Evolutionary conservation across 2,329 filamentous ascomycete species (phyloP).

Genomic region (Fusarium sp.): DNA sequence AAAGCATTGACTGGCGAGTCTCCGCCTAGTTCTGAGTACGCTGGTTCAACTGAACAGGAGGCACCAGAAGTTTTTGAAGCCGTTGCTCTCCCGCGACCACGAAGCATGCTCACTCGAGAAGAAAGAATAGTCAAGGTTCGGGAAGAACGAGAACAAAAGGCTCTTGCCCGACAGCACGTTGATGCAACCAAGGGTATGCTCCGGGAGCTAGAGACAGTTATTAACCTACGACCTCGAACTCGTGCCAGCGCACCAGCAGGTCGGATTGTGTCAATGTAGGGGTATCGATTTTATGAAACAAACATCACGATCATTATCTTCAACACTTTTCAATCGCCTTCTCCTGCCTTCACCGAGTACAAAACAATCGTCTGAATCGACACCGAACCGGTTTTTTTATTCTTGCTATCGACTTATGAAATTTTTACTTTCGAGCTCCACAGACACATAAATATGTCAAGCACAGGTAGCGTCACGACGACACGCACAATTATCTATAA

Average conservation of each 20-base stretch:
- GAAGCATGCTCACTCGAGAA: slow-evolving; percentile 79
- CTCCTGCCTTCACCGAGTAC: background rate
- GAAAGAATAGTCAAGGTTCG: slow-evolving; percentile 89
- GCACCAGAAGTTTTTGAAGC: slow-evolving; percentile 90
- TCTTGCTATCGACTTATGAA: slow-evolving; percentile 26
- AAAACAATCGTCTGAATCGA: slow-evolving; percentile 6
- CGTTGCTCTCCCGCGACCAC: slow-evolving; percentile 76
- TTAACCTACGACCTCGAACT: slow-evolving; percentile 63
- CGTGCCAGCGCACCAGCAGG: slow-evolving; percentile 50
- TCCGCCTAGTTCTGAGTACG: slow-evolving; percentile 61
- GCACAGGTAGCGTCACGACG: slow-evolving; percentile 31
- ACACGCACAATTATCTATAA: slow-evolving; percentile 30
- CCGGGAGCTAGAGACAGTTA: slow-evolving; percentile 90
- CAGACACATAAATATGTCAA: slow-evolving; percentile 24
- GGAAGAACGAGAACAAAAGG: slow-evolving; percentile 82
- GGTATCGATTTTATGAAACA: slow-evolving; percentile 10
- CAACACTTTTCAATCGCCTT: slow-evolving; percentile 6
- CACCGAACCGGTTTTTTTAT: slow-evolving; percentile 6
- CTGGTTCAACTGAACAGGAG: slow-evolving; percentile 67
- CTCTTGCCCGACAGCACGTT: slow-evolving; percentile 74
- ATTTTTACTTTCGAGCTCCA: slow-evolving; percentile 12
- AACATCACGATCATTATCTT: slow-evolving; percentile 11
- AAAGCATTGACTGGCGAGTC: slow-evolving; percentile 80
- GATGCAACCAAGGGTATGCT: slow-evolving; percentile 92
- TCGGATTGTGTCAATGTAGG: slow-evolving; percentile 57